A percentile compares a stretch with the other conserved stretches of the same genome.
Evolutionary conservation across 371 early-diverging fungal species (phyloP).

Genomic region (Catenaria anguillulae): DNA sequence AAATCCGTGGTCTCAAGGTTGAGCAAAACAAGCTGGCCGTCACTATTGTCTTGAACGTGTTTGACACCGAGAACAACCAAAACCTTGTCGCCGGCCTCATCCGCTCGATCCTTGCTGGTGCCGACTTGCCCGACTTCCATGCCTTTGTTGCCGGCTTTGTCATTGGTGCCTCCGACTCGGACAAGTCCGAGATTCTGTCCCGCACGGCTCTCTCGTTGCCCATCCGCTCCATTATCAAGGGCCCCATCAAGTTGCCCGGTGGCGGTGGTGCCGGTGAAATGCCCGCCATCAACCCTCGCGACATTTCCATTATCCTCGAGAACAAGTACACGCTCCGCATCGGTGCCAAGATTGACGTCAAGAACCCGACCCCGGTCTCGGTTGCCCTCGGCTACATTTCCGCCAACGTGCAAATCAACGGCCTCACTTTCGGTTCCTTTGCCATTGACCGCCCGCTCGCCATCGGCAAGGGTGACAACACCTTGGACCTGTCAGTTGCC

Average conservation of each 20-base stretch:
- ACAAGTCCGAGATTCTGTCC: slow-evolving; percentile 3
- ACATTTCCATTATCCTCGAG: neutral
- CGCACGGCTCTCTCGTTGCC: neutral
- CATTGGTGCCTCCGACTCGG: neutral
- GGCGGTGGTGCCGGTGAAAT: neutral
- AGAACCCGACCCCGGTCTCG: neutral
- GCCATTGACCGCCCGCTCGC: neutral
- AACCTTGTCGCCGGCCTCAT: neutral
- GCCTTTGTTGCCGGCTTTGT: neutral
- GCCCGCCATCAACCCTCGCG: neutral
- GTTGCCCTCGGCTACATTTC: neutral
- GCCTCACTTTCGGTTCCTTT: neutral
- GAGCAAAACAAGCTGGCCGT: neutral
- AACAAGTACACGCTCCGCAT: slow-evolving; percentile 2
- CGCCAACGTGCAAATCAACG: neutral
- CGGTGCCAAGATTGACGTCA: neutral
- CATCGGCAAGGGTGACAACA: neutral
- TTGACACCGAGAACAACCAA: neutral
- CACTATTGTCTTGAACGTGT: neutral
- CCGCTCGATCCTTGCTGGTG: neutral
- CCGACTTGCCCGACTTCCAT: neutral
- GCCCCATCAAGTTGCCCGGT: neutral
- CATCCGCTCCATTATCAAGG: neutral
- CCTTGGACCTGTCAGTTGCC: neutral
- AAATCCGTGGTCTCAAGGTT: neutral